phyloP scores from a whole-genome alignment of 305 asterid species.

The Fraxinus velutina region DNA sequence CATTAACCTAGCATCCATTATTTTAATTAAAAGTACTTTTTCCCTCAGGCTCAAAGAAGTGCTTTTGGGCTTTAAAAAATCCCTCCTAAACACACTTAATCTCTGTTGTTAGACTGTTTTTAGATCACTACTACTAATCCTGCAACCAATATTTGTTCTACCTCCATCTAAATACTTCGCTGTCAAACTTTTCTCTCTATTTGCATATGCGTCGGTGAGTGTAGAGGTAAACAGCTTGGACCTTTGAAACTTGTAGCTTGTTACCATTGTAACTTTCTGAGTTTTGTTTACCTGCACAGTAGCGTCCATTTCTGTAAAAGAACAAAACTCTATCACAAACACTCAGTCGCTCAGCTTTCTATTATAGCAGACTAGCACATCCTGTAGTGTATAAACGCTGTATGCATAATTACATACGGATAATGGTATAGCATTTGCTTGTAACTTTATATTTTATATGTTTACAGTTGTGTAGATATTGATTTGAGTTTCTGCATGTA shows the following conservation, averaged over 20 bases:
- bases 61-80: background rate
- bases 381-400: background rate
- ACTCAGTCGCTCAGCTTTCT: background rate
- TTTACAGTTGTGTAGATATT: background rate
- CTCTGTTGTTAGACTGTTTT: too few species aligned
- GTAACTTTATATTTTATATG: constrained; percentile 7
- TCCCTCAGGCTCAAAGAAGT: background rate
- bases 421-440: background rate
- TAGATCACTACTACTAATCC: background rate
- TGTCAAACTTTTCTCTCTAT: background rate
- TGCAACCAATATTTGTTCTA: background rate
- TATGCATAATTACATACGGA: background rate
- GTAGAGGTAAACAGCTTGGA: background rate
- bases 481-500: background rate
- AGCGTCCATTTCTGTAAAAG: background rate
- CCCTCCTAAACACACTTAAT: background rate
- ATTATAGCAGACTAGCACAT: background rate
- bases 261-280: background rate
- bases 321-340: background rate
- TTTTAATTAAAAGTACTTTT: background rate
- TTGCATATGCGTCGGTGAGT: background rate
- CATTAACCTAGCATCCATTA: background rate
- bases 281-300: background rate
- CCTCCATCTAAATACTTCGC: background rate
- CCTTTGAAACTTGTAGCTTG: background rate